A percentile compares a stretch with the other conserved stretches of the same genome.
Conservation (phyloP, 2,329 filamentous ascomycete genomes). For the Diaporthe aspalathi region DNA sequence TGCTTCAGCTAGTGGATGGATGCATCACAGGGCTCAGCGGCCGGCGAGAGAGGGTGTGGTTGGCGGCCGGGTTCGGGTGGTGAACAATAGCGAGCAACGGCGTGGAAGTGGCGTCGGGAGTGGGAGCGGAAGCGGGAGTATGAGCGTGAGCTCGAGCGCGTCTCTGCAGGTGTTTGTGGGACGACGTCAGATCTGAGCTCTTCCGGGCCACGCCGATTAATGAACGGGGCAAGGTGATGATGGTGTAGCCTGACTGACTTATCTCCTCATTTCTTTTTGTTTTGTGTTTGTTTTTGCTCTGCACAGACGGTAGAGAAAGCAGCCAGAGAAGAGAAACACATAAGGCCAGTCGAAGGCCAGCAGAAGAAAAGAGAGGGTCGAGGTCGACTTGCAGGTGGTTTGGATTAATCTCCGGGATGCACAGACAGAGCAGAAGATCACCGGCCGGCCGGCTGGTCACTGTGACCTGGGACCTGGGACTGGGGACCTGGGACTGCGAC, state of each 20-base stretch:
- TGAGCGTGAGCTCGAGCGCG: neutral
- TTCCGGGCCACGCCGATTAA: neutral
- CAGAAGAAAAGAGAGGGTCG: slow-evolving; percentile 21
- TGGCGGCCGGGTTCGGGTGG: neutral
- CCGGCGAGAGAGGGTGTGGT: slow-evolving; percentile 4
- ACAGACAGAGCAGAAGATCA: slow-evolving; percentile 18
- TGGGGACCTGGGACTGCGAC: too few relatives aligned
- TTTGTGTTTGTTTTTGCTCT: neutral
- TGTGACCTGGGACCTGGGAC: neutral
- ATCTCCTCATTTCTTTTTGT: slow-evolving; percentile 20
- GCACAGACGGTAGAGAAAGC: slow-evolving; percentile 1
- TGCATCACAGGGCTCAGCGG: slow-evolving; percentile 12
- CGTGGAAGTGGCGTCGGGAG: neutral
- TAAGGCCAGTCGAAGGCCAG: slow-evolving; percentile 8
- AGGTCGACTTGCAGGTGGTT: slow-evolving; percentile 1
- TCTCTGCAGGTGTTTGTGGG: slow-evolving; percentile 13
- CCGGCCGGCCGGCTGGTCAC: neutral
- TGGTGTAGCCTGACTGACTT: slow-evolving; percentile 7
- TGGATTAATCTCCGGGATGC: slow-evolving; percentile 23
- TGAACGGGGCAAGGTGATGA: slow-evolving; percentile 2
- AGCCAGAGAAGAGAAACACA: neutral
- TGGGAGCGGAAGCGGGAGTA: neutral
- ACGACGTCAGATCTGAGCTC: neutral
- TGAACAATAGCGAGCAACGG: slow-evolving; percentile 2
- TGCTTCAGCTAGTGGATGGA: slow-evolving; percentile 12